Evolutionary conservation across 176 grass and related monocot species (phyloP).

Genomic region (Oryza meyeriana): DNA sequence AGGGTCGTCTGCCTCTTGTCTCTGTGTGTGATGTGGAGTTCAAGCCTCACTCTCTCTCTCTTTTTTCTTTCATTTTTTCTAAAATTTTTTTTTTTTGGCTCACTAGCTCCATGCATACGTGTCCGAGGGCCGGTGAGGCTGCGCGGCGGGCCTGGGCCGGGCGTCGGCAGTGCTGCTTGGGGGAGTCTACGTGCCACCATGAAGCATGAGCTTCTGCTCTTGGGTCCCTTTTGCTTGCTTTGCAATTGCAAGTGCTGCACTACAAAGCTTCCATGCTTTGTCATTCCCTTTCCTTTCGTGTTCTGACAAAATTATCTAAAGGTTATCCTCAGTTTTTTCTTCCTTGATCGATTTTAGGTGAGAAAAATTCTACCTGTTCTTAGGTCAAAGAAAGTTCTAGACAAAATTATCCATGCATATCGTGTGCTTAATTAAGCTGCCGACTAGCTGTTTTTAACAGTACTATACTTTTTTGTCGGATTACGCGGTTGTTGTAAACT

Average conservation of each 20-base stretch:
- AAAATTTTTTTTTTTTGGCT: background rate
- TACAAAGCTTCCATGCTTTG: constrained; percentile 35
- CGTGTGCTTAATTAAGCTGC: background rate
- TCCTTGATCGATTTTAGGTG: background rate
- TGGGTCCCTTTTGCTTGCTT: constrained; percentile 62
- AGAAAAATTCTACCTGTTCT: background rate
- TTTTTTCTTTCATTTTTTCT: background rate
- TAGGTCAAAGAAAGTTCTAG: background rate
- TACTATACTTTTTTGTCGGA: background rate
- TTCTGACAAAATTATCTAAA: background rate
- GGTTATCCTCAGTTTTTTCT: background rate
- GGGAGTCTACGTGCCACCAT: constrained; percentile 17
- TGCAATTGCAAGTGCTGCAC: constrained; percentile 58
- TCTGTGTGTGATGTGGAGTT: constrained; percentile 6
- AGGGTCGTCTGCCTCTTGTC: background rate
- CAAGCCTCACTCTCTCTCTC: background rate
- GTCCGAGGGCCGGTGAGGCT: constrained; percentile 12
- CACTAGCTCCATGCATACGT: background rate
- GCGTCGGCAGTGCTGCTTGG: background rate
- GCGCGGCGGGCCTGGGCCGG: background rate
- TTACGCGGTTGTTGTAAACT: background rate
- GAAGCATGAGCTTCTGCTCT: constrained; percentile 24
- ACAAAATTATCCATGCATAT: background rate
- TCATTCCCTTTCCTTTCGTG: background rate
- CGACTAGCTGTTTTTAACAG: background rate